These are phyloP conservation scores for Mycena vulgaris DNA, from an alignment of 768 basidiomycete genomes.

Conservation along the genomic window DNA sequence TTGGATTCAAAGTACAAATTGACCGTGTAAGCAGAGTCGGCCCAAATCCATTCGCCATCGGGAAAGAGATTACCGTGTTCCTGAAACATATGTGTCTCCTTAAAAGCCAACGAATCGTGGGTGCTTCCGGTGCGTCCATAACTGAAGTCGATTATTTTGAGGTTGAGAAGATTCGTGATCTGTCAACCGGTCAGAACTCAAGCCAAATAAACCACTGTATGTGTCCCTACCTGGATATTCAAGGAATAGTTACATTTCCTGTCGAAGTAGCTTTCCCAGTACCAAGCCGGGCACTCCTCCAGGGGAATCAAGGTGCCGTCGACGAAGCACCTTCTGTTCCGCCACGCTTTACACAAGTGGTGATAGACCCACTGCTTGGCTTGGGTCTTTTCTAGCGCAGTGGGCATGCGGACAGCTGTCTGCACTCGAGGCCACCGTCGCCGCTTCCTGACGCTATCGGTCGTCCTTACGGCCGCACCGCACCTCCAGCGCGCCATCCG, in stretches of 20 bases:
- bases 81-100: slow-evolving; percentile 41
- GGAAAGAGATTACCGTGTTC: slow-evolving; percentile 42
- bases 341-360: slow-evolving; percentile 52
- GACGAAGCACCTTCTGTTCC: slow-evolving; percentile 54
- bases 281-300: too few species aligned
- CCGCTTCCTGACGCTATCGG: too few species aligned
- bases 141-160: too few species aligned
- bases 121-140: too few species aligned
- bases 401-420: slow-evolving; percentile 47
- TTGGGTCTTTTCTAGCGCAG: slow-evolving; percentile 50
- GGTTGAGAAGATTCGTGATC: slow-evolving; percentile 49
- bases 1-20: neutral
- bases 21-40: slow-evolving; percentile 55
- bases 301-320: too few species aligned
- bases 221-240: slow-evolving; percentile 51
- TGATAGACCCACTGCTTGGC: slow-evolving; percentile 57
- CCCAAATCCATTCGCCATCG: too few species aligned
- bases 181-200: slow-evolving; percentile 8
- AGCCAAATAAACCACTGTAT: neutral
- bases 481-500: too few species aligned
- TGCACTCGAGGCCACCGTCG: too few species aligned
- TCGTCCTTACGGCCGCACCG: too few species aligned
- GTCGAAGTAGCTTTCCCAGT: too few species aligned
- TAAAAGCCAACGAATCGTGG: slow-evolving; percentile 50
- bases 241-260: too few species aligned